phyloP scores from a whole-genome alignment of 345 rosid species.

The Rubroshorea leprosula region DNA sequence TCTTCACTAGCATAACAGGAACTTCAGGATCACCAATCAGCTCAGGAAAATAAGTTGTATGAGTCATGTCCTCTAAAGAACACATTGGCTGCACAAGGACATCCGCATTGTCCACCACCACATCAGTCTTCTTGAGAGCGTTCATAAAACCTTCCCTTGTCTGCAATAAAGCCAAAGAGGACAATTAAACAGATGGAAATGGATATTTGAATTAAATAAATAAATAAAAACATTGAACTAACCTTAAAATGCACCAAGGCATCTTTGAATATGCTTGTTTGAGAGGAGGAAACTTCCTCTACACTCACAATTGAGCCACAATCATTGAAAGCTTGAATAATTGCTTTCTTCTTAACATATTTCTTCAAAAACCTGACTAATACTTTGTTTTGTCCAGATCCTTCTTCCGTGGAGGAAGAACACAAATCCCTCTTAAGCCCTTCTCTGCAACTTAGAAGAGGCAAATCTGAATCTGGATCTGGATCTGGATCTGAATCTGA shows the following conservation, averaged over 20 bases:
- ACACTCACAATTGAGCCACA: constrained; percentile 26
- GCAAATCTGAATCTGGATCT: constrained; percentile 1
- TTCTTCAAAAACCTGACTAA: constrained; percentile 26
- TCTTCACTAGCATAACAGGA: constrained; percentile 31
- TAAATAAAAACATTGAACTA: constrained; percentile 7
- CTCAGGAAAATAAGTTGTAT: constrained; percentile 26
- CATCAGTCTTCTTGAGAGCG: constrained; percentile 26
- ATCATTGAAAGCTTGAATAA: constrained; percentile 6
- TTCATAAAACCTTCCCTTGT: constrained; percentile 20
- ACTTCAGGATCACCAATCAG: constrained; percentile 36
- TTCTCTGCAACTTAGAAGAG: constrained; percentile 14
- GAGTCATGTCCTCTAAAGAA: constrained; percentile 19
- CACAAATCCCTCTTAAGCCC: constrained; percentile 6
- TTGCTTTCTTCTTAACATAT: not conserved
- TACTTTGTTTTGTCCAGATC: constrained; percentile 18
- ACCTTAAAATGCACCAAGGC: constrained; percentile 30
- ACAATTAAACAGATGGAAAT: not conserved
- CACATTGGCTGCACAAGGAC: constrained; percentile 24
- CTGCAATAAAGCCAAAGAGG: constrained; percentile 19
- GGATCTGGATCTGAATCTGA: not conserved
- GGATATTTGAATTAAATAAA: constrained; percentile 3
- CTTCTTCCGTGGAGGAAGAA: constrained; percentile 11
- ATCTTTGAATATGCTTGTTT: constrained; percentile 26
- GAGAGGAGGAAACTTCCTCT: constrained; percentile 16
- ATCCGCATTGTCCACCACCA: not conserved